These are phyloP conservation scores for Glycine soja DNA, from an alignment of 306 rosid species.

Conservation along the genomic window DNA sequence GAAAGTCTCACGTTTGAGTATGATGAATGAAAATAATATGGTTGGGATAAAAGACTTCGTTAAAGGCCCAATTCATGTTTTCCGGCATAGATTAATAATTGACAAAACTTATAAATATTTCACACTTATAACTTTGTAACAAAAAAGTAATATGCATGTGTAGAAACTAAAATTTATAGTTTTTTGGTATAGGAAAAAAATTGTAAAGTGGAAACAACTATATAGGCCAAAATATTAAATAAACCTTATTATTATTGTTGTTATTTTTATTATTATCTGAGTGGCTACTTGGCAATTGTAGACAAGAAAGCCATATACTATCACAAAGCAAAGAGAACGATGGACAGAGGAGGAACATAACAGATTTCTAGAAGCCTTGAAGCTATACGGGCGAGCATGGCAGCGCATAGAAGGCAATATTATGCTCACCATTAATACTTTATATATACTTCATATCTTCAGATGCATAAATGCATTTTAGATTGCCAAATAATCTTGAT, in stretches of 20 bases:
- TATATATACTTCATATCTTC: slow-evolving; percentile 4
- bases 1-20: too few species aligned
- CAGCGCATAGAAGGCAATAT: slow-evolving; percentile 92
- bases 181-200: too few species aligned
- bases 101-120: too few species aligned
- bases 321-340: slow-evolving; percentile 96
- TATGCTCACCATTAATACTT: slow-evolving; percentile 28
- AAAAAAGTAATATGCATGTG: too few species aligned
- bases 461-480: slow-evolving; percentile 24
- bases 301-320: slow-evolving; percentile 95
- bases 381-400: slow-evolving; percentile 98
- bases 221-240: neutral
- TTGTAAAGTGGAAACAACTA: neutral
- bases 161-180: too few species aligned
- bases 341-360: slow-evolving; percentile 98
- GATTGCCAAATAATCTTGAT: slow-evolving; percentile 30
- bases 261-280: slow-evolving; percentile 24
- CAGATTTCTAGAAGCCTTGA: slow-evolving; percentile 90
- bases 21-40: neutral
- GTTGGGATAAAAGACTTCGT: neutral
- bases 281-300: slow-evolving; percentile 51
- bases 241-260: neutral
- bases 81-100: too few species aligned
- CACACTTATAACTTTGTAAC: too few species aligned
- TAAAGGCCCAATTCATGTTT: too few species aligned